These are phyloP conservation scores for Hypoxylon rubiginosum DNA, from an alignment of 2,329 filamentous ascomycete species.

Conservation along the genomic window DNA sequence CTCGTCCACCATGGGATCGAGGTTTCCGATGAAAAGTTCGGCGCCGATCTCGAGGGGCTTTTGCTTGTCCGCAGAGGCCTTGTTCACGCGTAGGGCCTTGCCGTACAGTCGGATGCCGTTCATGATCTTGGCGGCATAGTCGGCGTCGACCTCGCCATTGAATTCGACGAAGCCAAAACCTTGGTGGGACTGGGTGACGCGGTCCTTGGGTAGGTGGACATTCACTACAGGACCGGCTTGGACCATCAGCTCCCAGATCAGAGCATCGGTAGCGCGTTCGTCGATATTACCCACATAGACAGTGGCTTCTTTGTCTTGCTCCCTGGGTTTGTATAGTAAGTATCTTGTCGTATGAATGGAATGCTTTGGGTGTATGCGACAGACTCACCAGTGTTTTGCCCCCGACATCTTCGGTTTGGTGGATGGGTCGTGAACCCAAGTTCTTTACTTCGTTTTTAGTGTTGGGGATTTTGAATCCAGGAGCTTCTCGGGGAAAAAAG, in stretches of 20 bases:
- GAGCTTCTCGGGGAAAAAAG: neutral
- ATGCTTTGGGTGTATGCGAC: neutral
- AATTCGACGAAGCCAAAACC: constrained; percentile 99
- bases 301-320: constrained; percentile 98
- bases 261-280: constrained; percentile 89
- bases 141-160: constrained; percentile 92
- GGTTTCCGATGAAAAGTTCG: constrained; percentile 95
- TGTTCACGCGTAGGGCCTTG: constrained; percentile 97
- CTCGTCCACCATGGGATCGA: constrained; percentile 95
- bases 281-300: constrained; percentile 99
- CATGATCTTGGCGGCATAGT: constrained; percentile 97
- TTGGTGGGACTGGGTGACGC: constrained; percentile 95
- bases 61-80: constrained; percentile 91
- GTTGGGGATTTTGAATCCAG: neutral
- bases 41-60: constrained; percentile 94
- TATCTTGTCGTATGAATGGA: constrained; percentile 23
- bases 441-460: neutral
- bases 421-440: neutral
- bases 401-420: constrained; percentile 57
- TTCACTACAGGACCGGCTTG: constrained; percentile 98
- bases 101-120: constrained; percentile 94
- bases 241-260: constrained; percentile 98
- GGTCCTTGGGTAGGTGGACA: constrained; percentile 97
- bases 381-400: constrained; percentile 54
- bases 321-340: constrained; percentile 65